Evolutionary conservation across 2,329 filamentous ascomycete genomes (phyloP), one percentile per base, ranked within the genome.

Genomic region (Colletotrichum spaethianum): DNA sequence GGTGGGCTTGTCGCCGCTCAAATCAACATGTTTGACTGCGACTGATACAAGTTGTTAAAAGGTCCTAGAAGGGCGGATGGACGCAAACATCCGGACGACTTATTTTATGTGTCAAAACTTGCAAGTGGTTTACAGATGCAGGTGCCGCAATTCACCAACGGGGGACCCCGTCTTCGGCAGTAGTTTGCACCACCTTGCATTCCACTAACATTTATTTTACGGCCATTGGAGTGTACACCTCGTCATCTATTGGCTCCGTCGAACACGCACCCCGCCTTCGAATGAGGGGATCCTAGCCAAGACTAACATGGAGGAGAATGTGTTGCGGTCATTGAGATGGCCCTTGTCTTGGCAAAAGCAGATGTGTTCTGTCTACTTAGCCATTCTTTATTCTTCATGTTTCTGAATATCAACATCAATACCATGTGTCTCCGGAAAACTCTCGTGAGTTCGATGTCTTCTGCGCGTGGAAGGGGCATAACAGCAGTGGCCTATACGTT

Each of bases 51-150:
- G 52, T 38, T 16, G 42, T 38, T 8, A 7, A n/a, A 66, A 38
- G 36, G 23, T 50, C 36, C 44, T 11, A 31, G 36, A 53, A 52
- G 11, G 14, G 16, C 33, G 3, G 14, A 20, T 28, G n/a, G n/a
- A n/a, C n/a, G n/a, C 31, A 42, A 5, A 28, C 42, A 44, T 55
- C 60, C 26, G 36, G 52, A 70, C 65, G 53, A 66, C 36, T 52
- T 28, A 53, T 53, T 42, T 70, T 53, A 70, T 48, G 52, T 38
- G 57, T 46, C 44, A 53, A 53, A n/a, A 60, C 61, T 65, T 66
- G 18, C n/a, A 16, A 33, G 36, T 53, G 26, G 14, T 23, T 46
- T 6, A 23, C 38, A 12, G 23, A 36, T 28, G 18, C 44, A 60
- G 33, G 61, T 60, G 67, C 67, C 36, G 61, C 44, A 44, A 55